A percentile compares a stretch with the other conserved stretches of the same genome.
phyloP scores from a whole-genome alignment of 768 basidiomycete species.

The Saitozyma sp. region DNA sequence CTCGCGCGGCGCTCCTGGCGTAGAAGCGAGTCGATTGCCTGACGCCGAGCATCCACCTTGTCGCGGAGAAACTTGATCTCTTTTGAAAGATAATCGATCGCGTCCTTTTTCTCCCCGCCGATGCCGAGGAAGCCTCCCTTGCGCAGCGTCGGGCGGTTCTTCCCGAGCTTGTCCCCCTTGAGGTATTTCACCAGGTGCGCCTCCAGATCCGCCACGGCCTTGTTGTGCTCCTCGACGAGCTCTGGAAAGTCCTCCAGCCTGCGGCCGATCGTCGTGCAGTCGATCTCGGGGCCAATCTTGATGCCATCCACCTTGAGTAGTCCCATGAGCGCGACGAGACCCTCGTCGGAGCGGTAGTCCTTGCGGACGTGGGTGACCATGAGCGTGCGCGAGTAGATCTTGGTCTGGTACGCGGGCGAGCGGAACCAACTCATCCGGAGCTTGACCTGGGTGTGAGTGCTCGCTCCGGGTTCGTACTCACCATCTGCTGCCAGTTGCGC shows the following conservation, averaged over 20 bases:
- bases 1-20: conserved; percentile 63
- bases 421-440: conserved; percentile 82
- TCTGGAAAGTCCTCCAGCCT: conserved; percentile 84
- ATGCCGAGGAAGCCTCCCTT: conserved; percentile 77
- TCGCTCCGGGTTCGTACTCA: conserved; percentile 5
- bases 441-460: conserved; percentile 51
- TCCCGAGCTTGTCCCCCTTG: conserved; percentile 74
- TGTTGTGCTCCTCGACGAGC: conserved; percentile 79
- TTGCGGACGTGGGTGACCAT: conserved; percentile 71
- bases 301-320: conserved; percentile 53
- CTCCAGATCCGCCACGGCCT: conserved; percentile 91
- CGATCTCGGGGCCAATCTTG: conserved; percentile 51
- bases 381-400: conserved; percentile 91
- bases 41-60: conserved; percentile 58
- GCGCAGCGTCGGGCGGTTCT: conserved; percentile 76
- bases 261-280: conserved; percentile 56
- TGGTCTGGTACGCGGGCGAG: conserved; percentile 65
- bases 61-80: conserved; percentile 58
- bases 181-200: conserved; percentile 83
- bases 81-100: conserved; percentile 78
- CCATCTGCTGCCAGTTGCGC: conserved; percentile 59
- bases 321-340: conserved; percentile 59
- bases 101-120: conserved; percentile 81
- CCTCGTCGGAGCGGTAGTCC: conserved; percentile 80
- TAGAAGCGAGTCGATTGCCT: conserved; percentile 54